Evolutionary conservation across 1,139 yeast species (phyloP).

Genomic region (Candida tropicalis): DNA sequence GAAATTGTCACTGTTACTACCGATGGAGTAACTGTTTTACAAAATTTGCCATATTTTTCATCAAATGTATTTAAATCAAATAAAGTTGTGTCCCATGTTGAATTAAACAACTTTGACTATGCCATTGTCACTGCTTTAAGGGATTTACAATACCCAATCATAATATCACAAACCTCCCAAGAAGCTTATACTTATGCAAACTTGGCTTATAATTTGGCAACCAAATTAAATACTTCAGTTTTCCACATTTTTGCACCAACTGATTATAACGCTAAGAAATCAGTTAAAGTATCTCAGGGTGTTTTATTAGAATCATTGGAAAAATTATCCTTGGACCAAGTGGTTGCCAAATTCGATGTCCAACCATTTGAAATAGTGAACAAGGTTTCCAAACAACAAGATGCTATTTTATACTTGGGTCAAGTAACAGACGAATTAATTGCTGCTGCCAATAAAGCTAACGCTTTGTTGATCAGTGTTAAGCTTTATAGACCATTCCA

Average conservation of each 20-base stretch:
- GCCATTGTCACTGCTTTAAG: constrained; percentile 68
- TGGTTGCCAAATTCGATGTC: constrained; percentile 29
- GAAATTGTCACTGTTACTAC: constrained; percentile 53
- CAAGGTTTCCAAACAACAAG: constrained; percentile 37
- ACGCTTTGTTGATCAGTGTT: constrained; percentile 56
- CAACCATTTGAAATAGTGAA: constrained; percentile 35
- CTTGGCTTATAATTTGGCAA: constrained; percentile 57
- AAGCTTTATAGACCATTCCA: constrained; percentile 76
- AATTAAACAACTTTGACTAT: constrained; percentile 59
- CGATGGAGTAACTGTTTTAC: constrained; percentile 53
- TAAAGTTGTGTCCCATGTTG: constrained; percentile 63
- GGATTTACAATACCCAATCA: constrained; percentile 63
- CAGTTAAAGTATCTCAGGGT: constrained; percentile 19
- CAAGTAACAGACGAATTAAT: constrained; percentile 49
- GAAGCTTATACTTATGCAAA: constrained; percentile 55
- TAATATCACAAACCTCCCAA: constrained; percentile 61
- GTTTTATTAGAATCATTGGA: constrained; percentile 21
- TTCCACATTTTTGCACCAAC: constrained; percentile 63
- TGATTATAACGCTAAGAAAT: constrained; percentile 18
- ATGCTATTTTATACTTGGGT: constrained; percentile 65
- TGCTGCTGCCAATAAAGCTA: constrained; percentile 41
- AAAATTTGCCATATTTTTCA: constrained; percentile 58
- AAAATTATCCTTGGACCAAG: constrained; percentile 27
- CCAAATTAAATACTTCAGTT: constrained; percentile 53
- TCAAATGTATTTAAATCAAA: constrained; percentile 37